phyloP scores from a whole-genome alignment of 2,329 filamentous ascomycete species.

The Fonsecaea erecta region DNA sequence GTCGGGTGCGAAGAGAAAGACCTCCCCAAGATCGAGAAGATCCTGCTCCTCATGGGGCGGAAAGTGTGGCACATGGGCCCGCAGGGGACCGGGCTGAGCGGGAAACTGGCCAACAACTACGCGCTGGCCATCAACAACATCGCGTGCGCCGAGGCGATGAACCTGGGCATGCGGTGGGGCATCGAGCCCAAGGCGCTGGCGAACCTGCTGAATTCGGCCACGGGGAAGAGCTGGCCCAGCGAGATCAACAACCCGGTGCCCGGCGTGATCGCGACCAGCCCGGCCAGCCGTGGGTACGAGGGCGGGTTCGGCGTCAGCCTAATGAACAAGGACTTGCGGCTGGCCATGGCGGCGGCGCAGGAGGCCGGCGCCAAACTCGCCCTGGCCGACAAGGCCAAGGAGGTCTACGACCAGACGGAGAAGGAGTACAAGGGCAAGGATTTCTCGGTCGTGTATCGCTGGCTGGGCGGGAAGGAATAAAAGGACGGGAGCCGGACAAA shows the following conservation, averaged over 20 bases:
- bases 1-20: constrained; percentile 70
- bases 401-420: constrained; percentile 71
- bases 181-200: constrained; percentile 71
- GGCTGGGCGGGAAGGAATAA: constrained; percentile 38
- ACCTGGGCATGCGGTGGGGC: constrained; percentile 66
- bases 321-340: constrained; percentile 78
- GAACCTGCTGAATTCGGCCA: constrained; percentile 88
- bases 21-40: constrained; percentile 67
- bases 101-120: constrained; percentile 97
- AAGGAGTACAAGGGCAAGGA: constrained; percentile 70
- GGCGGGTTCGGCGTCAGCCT: constrained; percentile 77
- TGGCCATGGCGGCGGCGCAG: constrained; percentile 73
- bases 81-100: constrained; percentile 83
- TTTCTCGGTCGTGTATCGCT: constrained; percentile 75
- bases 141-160: constrained; percentile 69
- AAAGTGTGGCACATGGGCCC: constrained; percentile 83
- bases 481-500: no score
- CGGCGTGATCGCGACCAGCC: constrained; percentile 76
- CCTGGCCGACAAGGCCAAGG: constrained; percentile 65
- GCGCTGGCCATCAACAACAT: constrained; percentile 92
- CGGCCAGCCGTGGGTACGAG: constrained; percentile 74
- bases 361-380: constrained; percentile 70
- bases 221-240: constrained; percentile 93
- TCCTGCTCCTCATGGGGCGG: constrained; percentile 82
- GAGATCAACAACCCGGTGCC: constrained; percentile 95